Evolutionary conservation across 345 rosid genomes (phyloP).

Genomic region (Kandelia obovata): DNA sequence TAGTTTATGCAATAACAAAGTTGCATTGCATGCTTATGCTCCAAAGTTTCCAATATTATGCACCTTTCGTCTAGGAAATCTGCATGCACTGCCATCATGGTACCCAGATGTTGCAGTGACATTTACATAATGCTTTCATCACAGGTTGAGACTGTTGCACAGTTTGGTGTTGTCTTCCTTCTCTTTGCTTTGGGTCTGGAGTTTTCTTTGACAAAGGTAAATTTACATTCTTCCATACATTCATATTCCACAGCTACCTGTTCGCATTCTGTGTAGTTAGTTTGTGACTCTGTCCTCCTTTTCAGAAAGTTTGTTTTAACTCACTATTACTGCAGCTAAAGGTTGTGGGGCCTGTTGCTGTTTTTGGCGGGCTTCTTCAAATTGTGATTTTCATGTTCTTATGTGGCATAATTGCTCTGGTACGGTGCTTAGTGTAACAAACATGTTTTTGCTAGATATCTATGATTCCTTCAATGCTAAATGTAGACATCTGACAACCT

Average conservation of each 20-base stretch:
- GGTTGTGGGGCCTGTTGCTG: conserved; percentile 95
- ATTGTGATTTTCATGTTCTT: conserved; percentile 71
- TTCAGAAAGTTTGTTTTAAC: conserved; percentile 22
- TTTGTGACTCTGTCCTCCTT: conserved; percentile 2
- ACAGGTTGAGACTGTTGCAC: conserved; percentile 95
- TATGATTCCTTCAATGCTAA: conserved; percentile 18
- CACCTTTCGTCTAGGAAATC: neutral
- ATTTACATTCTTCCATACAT: neutral
- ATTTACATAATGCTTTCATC: conserved; percentile 12
- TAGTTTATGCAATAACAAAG: no score
- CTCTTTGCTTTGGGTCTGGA: conserved; percentile 98
- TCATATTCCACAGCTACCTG: neutral
- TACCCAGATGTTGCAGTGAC: neutral
- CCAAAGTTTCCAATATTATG: no score
- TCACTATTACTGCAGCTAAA: conserved; percentile 58
- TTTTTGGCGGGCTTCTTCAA: conserved; percentile 92
- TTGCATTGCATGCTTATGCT: no score
- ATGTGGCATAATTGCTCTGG: conserved; percentile 73
- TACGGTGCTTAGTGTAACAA: conserved; percentile 25
- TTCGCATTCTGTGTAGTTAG: neutral
- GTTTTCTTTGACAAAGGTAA: conserved; percentile 95
- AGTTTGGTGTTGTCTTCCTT: conserved; percentile 97
- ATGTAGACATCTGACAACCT: conserved; percentile 20
- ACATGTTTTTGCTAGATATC: conserved; percentile 13
- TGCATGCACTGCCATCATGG: no score